A percentile compares a stretch with the other conserved stretches of the same genome.
Conservation (phyloP, 2,329 filamentous ascomycete genomes). For the Pyrenochaeta sp. region DNA sequence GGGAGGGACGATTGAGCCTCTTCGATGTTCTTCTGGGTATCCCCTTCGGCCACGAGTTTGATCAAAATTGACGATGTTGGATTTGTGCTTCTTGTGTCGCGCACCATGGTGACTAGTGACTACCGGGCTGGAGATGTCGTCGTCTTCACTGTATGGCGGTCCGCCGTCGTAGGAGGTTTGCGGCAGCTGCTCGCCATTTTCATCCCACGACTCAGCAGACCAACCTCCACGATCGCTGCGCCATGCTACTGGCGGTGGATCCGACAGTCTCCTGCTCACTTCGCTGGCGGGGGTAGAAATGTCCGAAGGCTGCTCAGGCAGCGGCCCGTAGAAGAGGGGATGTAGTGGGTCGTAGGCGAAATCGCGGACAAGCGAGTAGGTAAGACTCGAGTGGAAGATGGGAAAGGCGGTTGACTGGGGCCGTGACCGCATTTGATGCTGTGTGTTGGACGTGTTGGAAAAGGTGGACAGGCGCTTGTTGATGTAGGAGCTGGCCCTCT, state of each 20-base stretch:
- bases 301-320: slow-evolving; percentile 78
- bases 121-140: slow-evolving; percentile 88
- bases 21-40: slow-evolving; percentile 44
- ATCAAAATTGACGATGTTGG: slow-evolving; percentile 51
- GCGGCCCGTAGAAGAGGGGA: slow-evolving; percentile 93
- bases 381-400: slow-evolving; percentile 81
- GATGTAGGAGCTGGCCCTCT: slow-evolving; percentile 72
- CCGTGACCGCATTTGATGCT: slow-evolving; percentile 68
- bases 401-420: slow-evolving; percentile 84
- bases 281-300: slow-evolving; percentile 87
- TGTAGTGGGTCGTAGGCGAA: slow-evolving; percentile 88
- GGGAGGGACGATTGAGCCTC: slow-evolving; percentile 57
- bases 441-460: slow-evolving; percentile 58
- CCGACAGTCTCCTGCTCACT: slow-evolving; percentile 76
- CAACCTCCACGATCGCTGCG: slow-evolving; percentile 69
- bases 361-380: slow-evolving; percentile 91
- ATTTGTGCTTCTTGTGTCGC: slow-evolving; percentile 81
- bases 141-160: slow-evolving; percentile 93
- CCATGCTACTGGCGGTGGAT: slow-evolving; percentile 75
- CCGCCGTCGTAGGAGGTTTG: slow-evolving; percentile 81
- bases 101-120: slow-evolving; percentile 72
- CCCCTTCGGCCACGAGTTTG: slow-evolving; percentile 45
- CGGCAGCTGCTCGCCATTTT: slow-evolving; percentile 71
- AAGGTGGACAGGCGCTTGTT: slow-evolving; percentile 86
- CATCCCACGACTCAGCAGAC: slow-evolving; percentile 63